phyloP scores from a whole-genome alignment of 208 protist genomes.

The Trypanosoma melophagium region DNA sequence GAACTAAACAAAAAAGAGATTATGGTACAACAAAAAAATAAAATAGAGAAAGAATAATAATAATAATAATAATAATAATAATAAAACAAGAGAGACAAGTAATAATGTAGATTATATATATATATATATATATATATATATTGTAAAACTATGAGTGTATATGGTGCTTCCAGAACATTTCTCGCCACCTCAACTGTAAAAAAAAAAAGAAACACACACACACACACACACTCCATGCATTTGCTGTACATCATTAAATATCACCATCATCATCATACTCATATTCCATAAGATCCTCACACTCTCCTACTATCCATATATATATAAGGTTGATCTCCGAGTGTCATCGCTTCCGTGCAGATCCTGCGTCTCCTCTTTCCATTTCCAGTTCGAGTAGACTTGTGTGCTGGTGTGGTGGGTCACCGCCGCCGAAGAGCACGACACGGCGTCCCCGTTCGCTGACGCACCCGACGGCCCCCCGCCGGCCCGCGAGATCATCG shows the following conservation, averaged over 20 bases:
- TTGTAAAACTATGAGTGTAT: no score
- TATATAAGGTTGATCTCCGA: slow-evolving; percentile 1
- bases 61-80: slow-evolving; percentile 13
- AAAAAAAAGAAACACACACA: slow-evolving; percentile 22
- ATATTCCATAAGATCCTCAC: neutral
- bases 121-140: no score
- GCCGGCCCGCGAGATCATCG: slow-evolving; percentile 28
- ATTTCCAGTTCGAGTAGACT: slow-evolving; percentile 43
- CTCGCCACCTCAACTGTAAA: no score
- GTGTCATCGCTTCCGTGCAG: slow-evolving; percentile 26
- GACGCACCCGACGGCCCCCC: slow-evolving; percentile 31
- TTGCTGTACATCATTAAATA: no score
- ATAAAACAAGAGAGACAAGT: slow-evolving; percentile 18
- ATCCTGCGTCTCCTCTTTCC: slow-evolving; percentile 31
- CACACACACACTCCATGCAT: neutral
- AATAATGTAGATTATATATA: no score
- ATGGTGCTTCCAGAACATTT: no score
- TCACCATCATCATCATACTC: no score
- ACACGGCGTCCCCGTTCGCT: slow-evolving; percentile 33
- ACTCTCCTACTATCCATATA: neutral
- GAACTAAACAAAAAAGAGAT: slow-evolving; percentile 19
- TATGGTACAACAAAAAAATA: slow-evolving; percentile 9
- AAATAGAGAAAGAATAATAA: neutral
- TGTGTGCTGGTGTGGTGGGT: slow-evolving; percentile 23
- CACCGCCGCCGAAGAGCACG: slow-evolving; percentile 39